Evolutionary conservation across 306 rosid genomes (phyloP), one percentile per base, ranked within the genome.

Genomic region (Vigna angularis): DNA sequence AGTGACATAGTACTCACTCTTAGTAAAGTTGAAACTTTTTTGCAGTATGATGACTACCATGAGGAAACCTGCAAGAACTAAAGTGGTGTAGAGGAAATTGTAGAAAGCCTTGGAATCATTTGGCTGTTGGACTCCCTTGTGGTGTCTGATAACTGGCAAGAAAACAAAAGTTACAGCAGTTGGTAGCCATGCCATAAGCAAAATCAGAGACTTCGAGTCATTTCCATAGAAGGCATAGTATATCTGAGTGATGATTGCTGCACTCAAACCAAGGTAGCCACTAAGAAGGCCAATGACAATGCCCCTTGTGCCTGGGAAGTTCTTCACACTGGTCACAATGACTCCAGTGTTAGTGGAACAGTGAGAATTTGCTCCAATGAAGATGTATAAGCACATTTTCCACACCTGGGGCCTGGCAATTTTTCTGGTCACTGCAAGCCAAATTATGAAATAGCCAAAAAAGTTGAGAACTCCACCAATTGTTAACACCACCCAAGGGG

Each of bases 161-260:
- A 90, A 86, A 56, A 63, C 30, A 7, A 90, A 74, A 36, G 92
- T 76, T 2, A 82, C 50, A 5, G 81, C 94, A 2, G 88, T 81
- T 6, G 98, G 98, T 11, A 93, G 73, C 96, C 96, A 93, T 0
- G 92, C 92, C 77, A 89, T 83, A 22, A 90, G 87, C 63, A 90
- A 67, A 59, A 90, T 76, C 30, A 90, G 79, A 40, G 89, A 83
- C 13, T 87, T 84, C 0, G 89, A 79, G 42, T 90, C 86, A 6
- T 85, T 79, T 6, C 85, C 89, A 28, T 90, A 90, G 72, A 85
- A 84, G 2, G 96, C 83, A 38, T 81, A 81, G 65, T 78, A 85
- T 7, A 85, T 3, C 9, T 85, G 88, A 48, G 86, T 82, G n/a
- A 85, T 85, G 12, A 85, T 74, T 9, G 84, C 86, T 3, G 58